Conservation (phyloP, 2,329 filamentous ascomycete species). For the Claviceps humidiphila region DNA sequence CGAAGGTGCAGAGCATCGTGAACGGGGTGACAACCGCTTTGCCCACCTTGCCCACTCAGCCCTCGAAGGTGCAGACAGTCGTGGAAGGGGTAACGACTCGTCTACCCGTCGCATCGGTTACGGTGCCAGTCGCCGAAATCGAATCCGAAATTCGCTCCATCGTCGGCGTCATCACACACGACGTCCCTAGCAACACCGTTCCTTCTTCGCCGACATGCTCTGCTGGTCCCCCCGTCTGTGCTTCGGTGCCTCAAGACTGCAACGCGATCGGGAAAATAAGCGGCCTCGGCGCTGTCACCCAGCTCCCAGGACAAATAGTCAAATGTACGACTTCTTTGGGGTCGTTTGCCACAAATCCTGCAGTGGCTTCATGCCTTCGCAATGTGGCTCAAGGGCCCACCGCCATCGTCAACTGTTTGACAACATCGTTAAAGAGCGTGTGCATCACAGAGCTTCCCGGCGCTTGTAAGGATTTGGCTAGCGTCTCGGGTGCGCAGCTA, state of each 20-base stretch:
- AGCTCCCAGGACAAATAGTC: too few relatives aligned
- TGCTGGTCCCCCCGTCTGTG: not conserved
- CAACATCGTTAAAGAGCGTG: not conserved
- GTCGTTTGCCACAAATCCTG: not conserved
- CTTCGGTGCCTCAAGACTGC: not conserved
- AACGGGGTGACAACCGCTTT: too few relatives aligned
- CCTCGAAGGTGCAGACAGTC: too few relatives aligned
- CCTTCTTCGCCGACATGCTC: not conserved
- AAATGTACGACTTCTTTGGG: too few relatives aligned
- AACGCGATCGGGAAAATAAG: not conserved
- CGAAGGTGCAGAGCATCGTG: too few relatives aligned
- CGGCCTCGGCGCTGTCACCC: too few relatives aligned
- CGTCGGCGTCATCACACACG: not conserved
- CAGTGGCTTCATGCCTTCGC: too few relatives aligned
- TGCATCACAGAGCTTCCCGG: not conserved
- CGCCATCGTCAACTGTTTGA: not conserved
- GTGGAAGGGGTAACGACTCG: too few relatives aligned
- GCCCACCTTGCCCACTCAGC: too few relatives aligned
- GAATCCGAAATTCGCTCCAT: too few relatives aligned
- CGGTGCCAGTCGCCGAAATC: too few relatives aligned
- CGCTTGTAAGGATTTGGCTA: not conserved
- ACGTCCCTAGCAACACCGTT: not conserved
- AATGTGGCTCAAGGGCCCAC: not conserved
- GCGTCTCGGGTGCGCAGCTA: not conserved
- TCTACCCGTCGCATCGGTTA: too few relatives aligned